Conservation (phyloP, 208 protist species). For the Leishmania mexicana region DNA sequence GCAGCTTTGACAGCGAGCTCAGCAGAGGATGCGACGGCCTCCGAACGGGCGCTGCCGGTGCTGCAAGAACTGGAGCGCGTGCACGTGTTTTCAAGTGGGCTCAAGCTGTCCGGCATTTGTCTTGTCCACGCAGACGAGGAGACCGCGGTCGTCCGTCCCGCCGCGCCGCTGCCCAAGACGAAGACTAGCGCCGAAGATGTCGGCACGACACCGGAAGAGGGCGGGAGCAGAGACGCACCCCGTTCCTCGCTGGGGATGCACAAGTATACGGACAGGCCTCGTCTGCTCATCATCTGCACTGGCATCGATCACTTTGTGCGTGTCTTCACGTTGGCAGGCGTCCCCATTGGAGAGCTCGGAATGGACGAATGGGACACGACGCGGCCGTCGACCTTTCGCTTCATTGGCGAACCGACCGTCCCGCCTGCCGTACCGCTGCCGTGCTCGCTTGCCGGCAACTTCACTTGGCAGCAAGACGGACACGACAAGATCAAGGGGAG, state of each 20-base stretch:
- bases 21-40: neutral
- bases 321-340: conserved; percentile 65
- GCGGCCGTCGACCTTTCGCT: conserved; percentile 50
- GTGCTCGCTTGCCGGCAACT: conserved; percentile 14
- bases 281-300: conserved; percentile 66
- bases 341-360: conserved; percentile 75
- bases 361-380: conserved; percentile 59
- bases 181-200: neutral
- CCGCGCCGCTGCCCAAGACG: neutral
- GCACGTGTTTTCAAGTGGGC: conserved; percentile 43
- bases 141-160: neutral
- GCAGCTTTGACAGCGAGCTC: neutral
- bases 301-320: conserved; percentile 64
- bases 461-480: conserved; percentile 22
- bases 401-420: conserved; percentile 47
- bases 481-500: conserved; percentile 1
- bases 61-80: conserved; percentile 41
- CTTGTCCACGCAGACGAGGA: conserved; percentile 26
- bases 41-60: conserved; percentile 36
- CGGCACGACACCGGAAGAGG: neutral
- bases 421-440: conserved; percentile 24
- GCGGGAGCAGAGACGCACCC: too few relatives aligned
- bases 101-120: conserved; percentile 24
- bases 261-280: neutral
- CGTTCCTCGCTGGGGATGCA: neutral